Conservation (phyloP, 352 stramenopile species). For the Nothophytophthora sp. region DNA sequence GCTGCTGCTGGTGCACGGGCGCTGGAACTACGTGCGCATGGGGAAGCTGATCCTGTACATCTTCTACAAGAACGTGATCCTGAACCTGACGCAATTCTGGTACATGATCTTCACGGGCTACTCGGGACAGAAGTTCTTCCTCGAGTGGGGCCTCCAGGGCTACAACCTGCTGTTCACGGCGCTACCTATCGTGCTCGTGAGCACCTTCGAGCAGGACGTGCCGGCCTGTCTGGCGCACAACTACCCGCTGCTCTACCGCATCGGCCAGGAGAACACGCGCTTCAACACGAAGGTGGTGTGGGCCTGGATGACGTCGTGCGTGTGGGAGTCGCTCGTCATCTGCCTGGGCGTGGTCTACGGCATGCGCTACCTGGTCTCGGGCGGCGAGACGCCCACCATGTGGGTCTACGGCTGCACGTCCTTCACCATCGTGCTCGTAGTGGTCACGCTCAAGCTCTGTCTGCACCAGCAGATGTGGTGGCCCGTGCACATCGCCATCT, state of each 20-base stretch:
- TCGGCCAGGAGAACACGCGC: slow-evolving; percentile 80
- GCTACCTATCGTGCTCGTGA: slow-evolving; percentile 82
- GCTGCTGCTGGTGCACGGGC: slow-evolving; percentile 92
- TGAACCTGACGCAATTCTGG: slow-evolving; percentile 95
- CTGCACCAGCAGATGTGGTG: slow-evolving; percentile 88
- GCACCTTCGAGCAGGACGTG: slow-evolving; percentile 87
- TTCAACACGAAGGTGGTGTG: slow-evolving; percentile 88
- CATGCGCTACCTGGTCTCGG: slow-evolving; percentile 75
- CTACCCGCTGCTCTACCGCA: slow-evolving; percentile 82
- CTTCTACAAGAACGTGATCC: slow-evolving; percentile 97
- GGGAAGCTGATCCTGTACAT: slow-evolving; percentile 93
- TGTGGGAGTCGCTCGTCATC: slow-evolving; percentile 86
- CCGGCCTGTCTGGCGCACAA: slow-evolving; percentile 62
- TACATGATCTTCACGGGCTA: slow-evolving; percentile 93
- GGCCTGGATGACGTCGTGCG: slow-evolving; percentile 80
- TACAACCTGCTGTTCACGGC: slow-evolving; percentile 91
- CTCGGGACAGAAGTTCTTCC: slow-evolving; percentile 87
- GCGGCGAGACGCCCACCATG: slow-evolving; percentile 91
- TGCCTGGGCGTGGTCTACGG: slow-evolving; percentile 83
- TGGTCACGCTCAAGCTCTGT: slow-evolving; percentile 95
- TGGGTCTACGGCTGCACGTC: slow-evolving; percentile 94
- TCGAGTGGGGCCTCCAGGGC: slow-evolving; percentile 85
- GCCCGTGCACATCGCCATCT: slow-evolving; percentile 70
- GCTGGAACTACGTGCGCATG: slow-evolving; percentile 94
- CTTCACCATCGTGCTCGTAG: slow-evolving; percentile 94